Percentiles rank a stretch among this genome's conserved stretches.
These are phyloP conservation scores for Coemansia sp. DNA, from an alignment of 192 early-diverging fungal species.

Conservation along the genomic window DNA sequence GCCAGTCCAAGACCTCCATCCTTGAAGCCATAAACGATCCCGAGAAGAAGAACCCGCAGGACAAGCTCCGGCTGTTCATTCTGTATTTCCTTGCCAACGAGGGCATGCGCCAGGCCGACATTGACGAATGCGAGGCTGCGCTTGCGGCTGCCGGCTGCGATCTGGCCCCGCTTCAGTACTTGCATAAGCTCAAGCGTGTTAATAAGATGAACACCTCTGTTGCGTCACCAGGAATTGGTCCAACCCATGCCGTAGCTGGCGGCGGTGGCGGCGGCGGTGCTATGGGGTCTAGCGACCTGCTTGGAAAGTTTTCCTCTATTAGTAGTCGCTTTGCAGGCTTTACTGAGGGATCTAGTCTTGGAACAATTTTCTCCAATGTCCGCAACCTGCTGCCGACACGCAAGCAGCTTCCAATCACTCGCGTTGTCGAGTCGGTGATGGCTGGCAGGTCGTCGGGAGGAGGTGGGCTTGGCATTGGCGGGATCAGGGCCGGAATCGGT, in stretches of 20 bases:
- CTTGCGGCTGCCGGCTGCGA: conserved; percentile 73
- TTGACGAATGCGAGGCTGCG: conserved; percentile 81
- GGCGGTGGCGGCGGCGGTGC: conserved; percentile 9
- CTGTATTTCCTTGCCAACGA: conserved; percentile 80
- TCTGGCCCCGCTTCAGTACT: conserved; percentile 74
- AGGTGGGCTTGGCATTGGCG: conserved; percentile 17
- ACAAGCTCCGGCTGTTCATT: conserved; percentile 89
- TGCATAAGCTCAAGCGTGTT: conserved; percentile 65
- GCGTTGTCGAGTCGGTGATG: conserved; percentile 86
- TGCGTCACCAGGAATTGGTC: conserved; percentile 24
- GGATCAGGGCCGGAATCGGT: conserved; percentile 21
- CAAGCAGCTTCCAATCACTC: conserved; percentile 85
- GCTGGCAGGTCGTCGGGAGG: conserved; percentile 54
- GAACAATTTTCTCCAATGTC: conserved; percentile 81
- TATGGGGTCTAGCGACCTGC: conserved; percentile 35
- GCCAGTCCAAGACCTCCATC: conserved; percentile 73
- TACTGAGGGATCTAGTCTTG: conserved; percentile 69
- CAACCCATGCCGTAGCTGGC: neutral
- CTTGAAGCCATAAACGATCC: conserved; percentile 82
- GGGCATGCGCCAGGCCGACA: conserved; percentile 76
- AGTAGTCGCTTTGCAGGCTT: conserved; percentile 71
- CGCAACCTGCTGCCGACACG: conserved; percentile 91
- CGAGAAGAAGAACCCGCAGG: conserved; percentile 75
- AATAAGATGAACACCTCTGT: conserved; percentile 40
- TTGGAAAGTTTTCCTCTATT: conserved; percentile 69